Base-by-base conservation (phyloP, 2,329 filamentous ascomycete genomes). In the Paraconiothyrium sp. region DNA sequence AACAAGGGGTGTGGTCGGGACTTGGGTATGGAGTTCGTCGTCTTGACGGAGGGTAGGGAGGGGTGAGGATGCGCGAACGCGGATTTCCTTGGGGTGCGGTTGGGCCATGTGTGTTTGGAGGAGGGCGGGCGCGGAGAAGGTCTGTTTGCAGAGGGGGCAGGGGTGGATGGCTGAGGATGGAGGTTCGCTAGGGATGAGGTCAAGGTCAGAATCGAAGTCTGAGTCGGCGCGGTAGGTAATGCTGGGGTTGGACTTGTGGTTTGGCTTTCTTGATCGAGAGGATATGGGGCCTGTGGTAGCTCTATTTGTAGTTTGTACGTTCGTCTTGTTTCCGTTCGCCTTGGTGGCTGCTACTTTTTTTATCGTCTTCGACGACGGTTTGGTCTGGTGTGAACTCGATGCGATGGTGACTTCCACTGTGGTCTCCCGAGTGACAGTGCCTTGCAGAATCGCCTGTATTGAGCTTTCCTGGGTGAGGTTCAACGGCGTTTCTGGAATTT, bases 141-240 rank as follows among this genome's bases (percentile, higher is more conserved):
- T 10, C 41, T 65, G 58, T 16, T 59, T 51, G 54, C 64, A 65
- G 39, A 59, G 30, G 24, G 30, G 59, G 37, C 16, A 35, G 24
- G 48, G 24, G 54, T 37, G 41, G 54, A 32, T 35, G 47, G 41
- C 27, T 48, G 57, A 34, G 27, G 46, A 2, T 57, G 32, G 27
- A 55, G 4, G 52, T 51, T 4, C 59, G 58, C 22, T 48, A 8
- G 43, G 24, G 57, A 61, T 49, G 22, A 62, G 35, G 50, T 50
- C 47, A 27, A 61, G 50, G 20, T 65, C 60, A 46, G 58, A 39
- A 2, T 65, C 61, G 6, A 54, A 50, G 6, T 63, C 54, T 22
- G 13, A 2, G 20, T 63, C 61, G 1, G 60, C 54, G 2, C 62
- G 62, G 46, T 61, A 58, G 8, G 30, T 47, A 9, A 51, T 51